Evolutionary conservation across 129 eudicot genomes (phyloP), one percentile per base, ranked within the genome.

Genomic region (Artemisia argyi): DNA sequence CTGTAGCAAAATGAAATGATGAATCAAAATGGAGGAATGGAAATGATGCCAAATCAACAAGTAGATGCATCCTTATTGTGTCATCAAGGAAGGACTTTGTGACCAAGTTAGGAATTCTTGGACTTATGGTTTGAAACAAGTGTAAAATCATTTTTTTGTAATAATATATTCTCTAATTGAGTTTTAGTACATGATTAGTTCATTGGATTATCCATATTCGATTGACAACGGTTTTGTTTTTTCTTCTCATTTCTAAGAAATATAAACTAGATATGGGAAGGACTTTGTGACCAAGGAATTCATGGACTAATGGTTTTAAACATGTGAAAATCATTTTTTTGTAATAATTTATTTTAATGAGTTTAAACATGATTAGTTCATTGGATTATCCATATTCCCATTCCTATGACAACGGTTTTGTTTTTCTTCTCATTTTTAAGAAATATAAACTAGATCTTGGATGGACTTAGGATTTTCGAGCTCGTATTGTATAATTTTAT

Each of bases 1-100:
- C 12, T 72, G 76, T 48, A 78, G 77, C 82, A 78, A 71, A 69
- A 77, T 44, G 81, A 70, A 52, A 70, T 61, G 65, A 65, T 51
- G 13, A 77, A 77, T 51, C 48, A 64, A 61, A 52, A 39, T 52
- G 81, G 42, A 77, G 58, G 76, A 48, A 69, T 70, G 76, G 71
- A 69, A 15, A 52, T 77, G 72, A 26, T 70, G 76, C 48, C 71
- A 63, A 77, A 69, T 71, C 81, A 77, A 69, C 71, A 55, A 61
- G 32, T 69, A 77, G 76, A 77, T 53, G 81, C 70, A 56, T 77
- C 81, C 9, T 61, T 77, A 64, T 61, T 69, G 71, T 77, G 81
- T 42, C 81, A 77, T 77, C 75, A 68, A 77, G 70, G 50, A 62
- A 69, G 76, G 66, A 62, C 65, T 42, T 77, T 15, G 50, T 61